phyloP scores from a whole-genome alignment of 805 yeast species.

The Sugiyamaella boreocaroliniensis region DNA sequence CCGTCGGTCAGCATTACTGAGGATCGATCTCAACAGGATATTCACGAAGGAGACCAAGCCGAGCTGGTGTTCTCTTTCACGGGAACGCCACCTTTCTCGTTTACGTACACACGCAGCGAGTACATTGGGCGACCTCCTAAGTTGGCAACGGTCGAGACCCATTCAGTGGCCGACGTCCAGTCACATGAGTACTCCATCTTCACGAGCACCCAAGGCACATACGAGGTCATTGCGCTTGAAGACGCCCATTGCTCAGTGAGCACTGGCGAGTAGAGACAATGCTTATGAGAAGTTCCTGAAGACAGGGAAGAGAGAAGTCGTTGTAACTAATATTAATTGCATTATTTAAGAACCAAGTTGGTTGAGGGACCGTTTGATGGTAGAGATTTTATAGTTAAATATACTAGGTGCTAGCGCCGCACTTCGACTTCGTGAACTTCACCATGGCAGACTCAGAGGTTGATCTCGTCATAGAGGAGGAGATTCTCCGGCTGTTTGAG shows the following conservation, averaged over 20 bases:
- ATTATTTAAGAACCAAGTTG: neutral
- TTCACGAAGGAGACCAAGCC: conserved; percentile 92
- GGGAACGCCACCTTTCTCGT: conserved; percentile 86
- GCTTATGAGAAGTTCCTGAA: neutral
- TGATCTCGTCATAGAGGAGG: conserved; percentile 7
- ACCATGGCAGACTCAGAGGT: neutral
- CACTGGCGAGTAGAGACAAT: neutral
- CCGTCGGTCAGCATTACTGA: conserved; percentile 74
- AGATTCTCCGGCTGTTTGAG: conserved; percentile 25
- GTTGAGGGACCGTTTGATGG: too few relatives aligned
- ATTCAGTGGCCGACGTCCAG: conserved; percentile 52
- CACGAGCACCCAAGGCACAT: conserved; percentile 86
- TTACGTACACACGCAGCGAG: conserved; percentile 75
- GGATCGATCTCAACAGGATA: conserved; percentile 74
- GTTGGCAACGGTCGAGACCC: conserved; percentile 51
- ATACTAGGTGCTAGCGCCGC: too few relatives aligned
- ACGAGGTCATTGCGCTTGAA: conserved; percentile 83
- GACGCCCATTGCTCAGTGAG: conserved; percentile 63
- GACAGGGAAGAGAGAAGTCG: too few relatives aligned
- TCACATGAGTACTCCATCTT: conserved; percentile 61
- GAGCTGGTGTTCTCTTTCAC: conserved; percentile 74
- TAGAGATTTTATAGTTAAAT: neutral
- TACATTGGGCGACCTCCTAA: conserved; percentile 32
- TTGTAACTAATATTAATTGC: neutral
- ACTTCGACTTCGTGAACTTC: neutral